Base-by-base conservation (phyloP, 1,284 basidiomycete genomes). In the Austroboletus rostrupii region DNA sequence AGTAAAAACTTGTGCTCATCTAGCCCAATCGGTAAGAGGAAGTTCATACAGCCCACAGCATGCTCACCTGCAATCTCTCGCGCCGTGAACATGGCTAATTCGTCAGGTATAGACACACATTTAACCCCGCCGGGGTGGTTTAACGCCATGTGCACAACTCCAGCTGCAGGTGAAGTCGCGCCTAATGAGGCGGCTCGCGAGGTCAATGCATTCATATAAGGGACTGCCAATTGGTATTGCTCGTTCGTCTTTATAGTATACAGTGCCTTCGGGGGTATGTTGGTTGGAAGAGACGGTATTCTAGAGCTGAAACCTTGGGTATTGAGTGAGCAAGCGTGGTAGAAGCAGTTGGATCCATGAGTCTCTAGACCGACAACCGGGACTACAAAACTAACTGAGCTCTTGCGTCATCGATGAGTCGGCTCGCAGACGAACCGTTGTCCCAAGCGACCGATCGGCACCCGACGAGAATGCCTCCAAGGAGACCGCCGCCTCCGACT, bases 1-100 rank as follows among this genome's bases (percentile, higher is more conserved):
- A 85, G 78, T 20, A 89, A 67, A 51, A 81, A 71, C 64, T 87
- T 87, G 60, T 90, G 85, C 52, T 88, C 84, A 52, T 86, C 87
- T 88, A 53, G 28, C 33, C 20, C 26, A 31, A 8, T 12, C 43
- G 40, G 57, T 57, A 41, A 48, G 54, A 44, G 17, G 43, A 48
- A 19, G 42, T 26, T 44, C 43, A 23, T 11, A 39, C 8, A 20
- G 50, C 49, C 35, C 17, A 19, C 7, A 47, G 33, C 29, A 36
- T 4, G 11, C 39, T 54, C 42, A 86, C 87, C 77, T 57, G 82
- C 78, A 57, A 89, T 85, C 13, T 56, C 57, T 20, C 69, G 61
- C 3, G 76, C 71, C 7, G 79, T 68, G 48, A 78, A 72, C 84
- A 90, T 88, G 45, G 77, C 78, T 51, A 87, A 58, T 59, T 81